Base-by-base conservation (phyloP, 106 monocot species). In the Dendrobium chrysotoxum region DNA sequence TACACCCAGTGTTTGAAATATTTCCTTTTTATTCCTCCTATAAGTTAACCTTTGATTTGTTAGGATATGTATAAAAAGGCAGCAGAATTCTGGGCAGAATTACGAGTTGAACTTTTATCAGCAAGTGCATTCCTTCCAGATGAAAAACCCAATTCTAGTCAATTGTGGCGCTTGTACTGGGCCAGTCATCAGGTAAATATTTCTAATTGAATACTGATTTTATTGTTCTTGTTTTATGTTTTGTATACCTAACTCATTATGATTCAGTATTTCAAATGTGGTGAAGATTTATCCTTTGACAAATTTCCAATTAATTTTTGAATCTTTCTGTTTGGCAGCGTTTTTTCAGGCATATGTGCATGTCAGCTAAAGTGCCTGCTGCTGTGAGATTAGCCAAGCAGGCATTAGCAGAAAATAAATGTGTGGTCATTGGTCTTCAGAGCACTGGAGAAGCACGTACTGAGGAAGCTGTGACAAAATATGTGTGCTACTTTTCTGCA, bases 401-500 rank as follows among this genome's bases (percentile, higher is more conserved):
- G 74, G 98, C 98, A 57, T 73, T 99, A 75, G 81, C 84, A 44
- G 86, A 90, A 35, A 87, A 95, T 75, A 99, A 99, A 81, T 95
- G 98, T 90, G 95, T 95, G 28, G 98, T 99, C 18, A 91, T 99
- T 86, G 98, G 98, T 28, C 91, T 99, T 88, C 98, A 99, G 79
- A 95, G 95, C 82, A 99, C 98, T 78, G 98, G 98, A 83, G 98
- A 99, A 76, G 98, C 98, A 77, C 89, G 98, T 76, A 95, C 93
- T 38, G 98, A 99, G 84, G 98, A 99, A 85, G 98, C 98, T 85
- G 91, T 99, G 12, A 82, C 88, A 78, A 99, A 93, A 99, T 93
- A 99, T 88, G 98, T 99, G 71, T 55, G 91, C 53, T 66, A 9
- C 28, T 35, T 84, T 8, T 77, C 12, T 72, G 20, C 28, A 53